Conservation (phyloP, 352 stramenopile genomes). For the Phytopythium helicoides region DNA sequence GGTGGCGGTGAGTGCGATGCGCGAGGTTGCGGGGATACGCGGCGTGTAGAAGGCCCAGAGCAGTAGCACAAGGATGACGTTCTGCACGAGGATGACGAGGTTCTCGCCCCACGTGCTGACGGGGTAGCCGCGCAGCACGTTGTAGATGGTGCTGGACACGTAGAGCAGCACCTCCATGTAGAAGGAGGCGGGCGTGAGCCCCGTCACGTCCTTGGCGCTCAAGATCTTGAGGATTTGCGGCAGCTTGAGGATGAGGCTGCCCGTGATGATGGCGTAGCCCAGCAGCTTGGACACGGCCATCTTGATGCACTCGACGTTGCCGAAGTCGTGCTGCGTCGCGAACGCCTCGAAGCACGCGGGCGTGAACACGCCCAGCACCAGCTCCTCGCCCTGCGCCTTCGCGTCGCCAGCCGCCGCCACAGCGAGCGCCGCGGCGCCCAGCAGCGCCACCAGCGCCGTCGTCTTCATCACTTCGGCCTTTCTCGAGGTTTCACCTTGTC, state of each 20-base stretch:
- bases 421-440: slow-evolving; percentile 6
- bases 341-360: slow-evolving; percentile 80
- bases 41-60: slow-evolving; percentile 71
- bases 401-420: slow-evolving; percentile 4
- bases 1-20: slow-evolving; percentile 39
- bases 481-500: not conserved
- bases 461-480: not conserved
- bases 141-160: slow-evolving; percentile 81
- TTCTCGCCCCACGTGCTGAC: slow-evolving; percentile 87
- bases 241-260: slow-evolving; percentile 84
- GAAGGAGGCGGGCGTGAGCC: slow-evolving; percentile 81
- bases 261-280: slow-evolving; percentile 87
- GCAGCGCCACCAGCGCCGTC: slow-evolving; percentile 11
- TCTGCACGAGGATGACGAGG: slow-evolving; percentile 83
- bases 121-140: slow-evolving; percentile 78
- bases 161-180: slow-evolving; percentile 89
- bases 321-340: slow-evolving; percentile 77
- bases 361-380: slow-evolving; percentile 72
- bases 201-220: slow-evolving; percentile 73
- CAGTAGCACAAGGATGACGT: slow-evolving; percentile 78
- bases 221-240: slow-evolving; percentile 91
- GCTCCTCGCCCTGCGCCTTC: slow-evolving; percentile 22
- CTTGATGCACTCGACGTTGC: slow-evolving; percentile 82
- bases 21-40: slow-evolving; percentile 47
- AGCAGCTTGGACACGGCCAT: slow-evolving; percentile 79